Percentiles rank a stretch among this genome's conserved stretches.
Evolutionary conservation across 768 basidiomycete genomes (phyloP).

Genomic region (Mycena crocata): DNA sequence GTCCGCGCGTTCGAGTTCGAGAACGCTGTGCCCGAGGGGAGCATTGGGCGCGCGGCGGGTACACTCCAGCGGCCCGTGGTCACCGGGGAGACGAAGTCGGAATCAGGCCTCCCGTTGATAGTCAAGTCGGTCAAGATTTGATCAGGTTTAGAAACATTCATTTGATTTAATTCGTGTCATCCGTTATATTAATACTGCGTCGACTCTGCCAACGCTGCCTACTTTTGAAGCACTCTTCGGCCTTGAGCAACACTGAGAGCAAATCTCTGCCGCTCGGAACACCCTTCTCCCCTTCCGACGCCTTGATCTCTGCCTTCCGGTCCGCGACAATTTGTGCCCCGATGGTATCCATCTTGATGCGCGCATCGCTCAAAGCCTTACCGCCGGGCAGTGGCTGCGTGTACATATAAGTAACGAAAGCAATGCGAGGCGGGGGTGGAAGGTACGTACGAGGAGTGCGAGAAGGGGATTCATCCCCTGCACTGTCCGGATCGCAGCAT

Average conservation of each 20-base stretch:
- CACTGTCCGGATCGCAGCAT: slow-evolving; percentile 32
- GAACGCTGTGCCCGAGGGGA: background rate
- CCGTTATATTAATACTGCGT: too few relatives aligned
- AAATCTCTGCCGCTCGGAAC: slow-evolving; percentile 50
- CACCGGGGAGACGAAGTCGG: too few relatives aligned
- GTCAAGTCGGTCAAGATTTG: background rate
- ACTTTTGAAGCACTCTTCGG: too few relatives aligned
- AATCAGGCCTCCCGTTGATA: background rate
- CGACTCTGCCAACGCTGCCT: too few relatives aligned
- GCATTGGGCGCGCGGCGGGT: background rate
- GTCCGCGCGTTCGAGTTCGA: slow-evolving; percentile 59
- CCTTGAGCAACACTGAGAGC: background rate
- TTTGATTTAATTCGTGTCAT: too few relatives aligned
- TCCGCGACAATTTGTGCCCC: slow-evolving; percentile 50
- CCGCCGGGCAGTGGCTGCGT: slow-evolving; percentile 3
- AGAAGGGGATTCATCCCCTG: slow-evolving; percentile 42
- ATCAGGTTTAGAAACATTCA: too few relatives aligned
- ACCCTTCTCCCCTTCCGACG: slow-evolving; percentile 24
- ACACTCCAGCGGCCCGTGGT: background rate
- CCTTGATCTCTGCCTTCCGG: slow-evolving; percentile 48
- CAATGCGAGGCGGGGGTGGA: slow-evolving; percentile 44
- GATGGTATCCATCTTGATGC: slow-evolving; percentile 48
- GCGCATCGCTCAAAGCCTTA: slow-evolving; percentile 32
- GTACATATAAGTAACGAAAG: background rate
- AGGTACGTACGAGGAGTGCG: slow-evolving; percentile 35